Evolutionary conservation across 2,329 filamentous ascomycete genomes (phyloP).

Genomic region (Aureobasidium sp.): DNA sequence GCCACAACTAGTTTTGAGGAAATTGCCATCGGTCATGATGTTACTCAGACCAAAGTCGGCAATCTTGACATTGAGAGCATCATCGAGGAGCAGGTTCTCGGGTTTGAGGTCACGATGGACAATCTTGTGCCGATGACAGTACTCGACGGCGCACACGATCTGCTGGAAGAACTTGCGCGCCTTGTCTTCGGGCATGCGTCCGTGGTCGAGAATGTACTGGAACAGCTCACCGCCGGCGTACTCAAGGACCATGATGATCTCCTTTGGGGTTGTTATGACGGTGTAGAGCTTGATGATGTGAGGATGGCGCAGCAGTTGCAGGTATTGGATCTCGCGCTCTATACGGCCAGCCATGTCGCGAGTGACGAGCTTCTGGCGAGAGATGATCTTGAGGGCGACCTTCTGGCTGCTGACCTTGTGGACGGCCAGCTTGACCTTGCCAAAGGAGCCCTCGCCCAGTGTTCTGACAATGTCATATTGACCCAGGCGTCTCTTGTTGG

Average conservation of each 20-base stretch:
- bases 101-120: conserved; percentile 96
- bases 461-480: conserved; percentile 88
- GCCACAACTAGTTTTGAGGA: conserved; percentile 95
- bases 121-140: conserved; percentile 98
- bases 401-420: conserved; percentile 89
- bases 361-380: conserved; percentile 89
- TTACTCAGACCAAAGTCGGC: conserved; percentile 98
- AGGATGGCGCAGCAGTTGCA: conserved; percentile 88
- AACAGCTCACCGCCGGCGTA: conserved; percentile 95
- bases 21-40: conserved; percentile 99
- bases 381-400: conserved; percentile 96
- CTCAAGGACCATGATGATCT: conserved; percentile 99
- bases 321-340: conserved; percentile 95
- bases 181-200: conserved; percentile 80
- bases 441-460: conserved; percentile 92
- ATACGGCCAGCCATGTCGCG: conserved; percentile 97
- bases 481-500: conserved; percentile 61
- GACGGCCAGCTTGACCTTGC: conserved; percentile 94
- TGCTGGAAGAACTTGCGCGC: conserved; percentile 99
- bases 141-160: conserved; percentile 97
- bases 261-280: conserved; percentile 85
- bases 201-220: conserved; percentile 94
- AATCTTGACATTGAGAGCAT: conserved; percentile 96
- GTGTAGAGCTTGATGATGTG: conserved; percentile 99
- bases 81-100: conserved; percentile 90